These are phyloP conservation scores for Fusarium staphyleae DNA, from an alignment of 2,329 filamentous ascomycete genomes.

Conservation along the genomic window DNA sequence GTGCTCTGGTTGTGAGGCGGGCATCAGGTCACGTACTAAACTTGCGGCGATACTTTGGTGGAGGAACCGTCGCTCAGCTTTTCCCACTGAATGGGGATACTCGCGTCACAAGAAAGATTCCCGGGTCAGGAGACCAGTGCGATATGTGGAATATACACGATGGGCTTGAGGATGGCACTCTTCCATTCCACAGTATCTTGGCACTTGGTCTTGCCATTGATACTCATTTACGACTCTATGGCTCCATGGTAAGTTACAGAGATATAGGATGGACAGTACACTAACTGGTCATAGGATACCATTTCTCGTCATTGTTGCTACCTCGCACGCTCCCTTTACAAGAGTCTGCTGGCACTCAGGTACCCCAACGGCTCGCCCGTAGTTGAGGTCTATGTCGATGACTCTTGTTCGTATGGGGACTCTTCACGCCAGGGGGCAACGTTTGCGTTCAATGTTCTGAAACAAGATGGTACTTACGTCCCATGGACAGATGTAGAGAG, in stretches of 20 bases:
- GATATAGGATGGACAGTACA: background rate
- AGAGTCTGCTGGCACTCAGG: slow-evolving; percentile 54
- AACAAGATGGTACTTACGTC: slow-evolving; percentile 59
- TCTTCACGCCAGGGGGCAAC: slow-evolving; percentile 64
- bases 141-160: slow-evolving; percentile 60
- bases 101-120: slow-evolving; percentile 47
- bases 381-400: slow-evolving; percentile 63
- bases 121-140: slow-evolving; percentile 47
- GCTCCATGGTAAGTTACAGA: slow-evolving; percentile 53
- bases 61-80: slow-evolving; percentile 70
- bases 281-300: slow-evolving; percentile 43
- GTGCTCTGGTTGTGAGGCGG: slow-evolving; percentile 64
- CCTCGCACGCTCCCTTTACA: slow-evolving; percentile 58
- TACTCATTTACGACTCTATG: slow-evolving; percentile 62
- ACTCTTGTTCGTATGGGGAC: slow-evolving; percentile 55
- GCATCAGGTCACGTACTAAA: slow-evolving; percentile 62
- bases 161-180: slow-evolving; percentile 70
- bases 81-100: slow-evolving; percentile 35
- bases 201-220: slow-evolving; percentile 67
- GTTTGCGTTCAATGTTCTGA: slow-evolving; percentile 68
- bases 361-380: slow-evolving; percentile 62
- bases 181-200: slow-evolving; percentile 70
- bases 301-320: slow-evolving; percentile 65
- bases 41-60: slow-evolving; percentile 69
- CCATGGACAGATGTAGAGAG: slow-evolving; percentile 66